Conservation (phyloP, 352 stramenopile genomes). For the Globisporangium parvum region DNA sequence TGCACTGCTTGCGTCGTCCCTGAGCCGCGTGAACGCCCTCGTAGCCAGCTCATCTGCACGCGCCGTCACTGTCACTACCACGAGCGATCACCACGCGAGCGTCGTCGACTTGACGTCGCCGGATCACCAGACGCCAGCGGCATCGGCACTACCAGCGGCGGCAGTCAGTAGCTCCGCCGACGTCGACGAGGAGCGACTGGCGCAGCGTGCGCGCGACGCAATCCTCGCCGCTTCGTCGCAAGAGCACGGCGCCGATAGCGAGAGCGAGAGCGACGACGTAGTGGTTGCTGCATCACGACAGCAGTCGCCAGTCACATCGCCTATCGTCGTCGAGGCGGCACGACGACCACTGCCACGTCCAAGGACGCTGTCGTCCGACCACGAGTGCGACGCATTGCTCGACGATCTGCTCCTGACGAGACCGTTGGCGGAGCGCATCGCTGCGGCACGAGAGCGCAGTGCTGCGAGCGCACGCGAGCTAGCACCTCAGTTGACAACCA, state of each 20-base stretch:
- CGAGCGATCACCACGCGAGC: constrained; percentile 10
- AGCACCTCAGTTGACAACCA: background rate
- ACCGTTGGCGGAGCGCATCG: constrained; percentile 10
- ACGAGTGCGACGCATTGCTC: constrained; percentile 12
- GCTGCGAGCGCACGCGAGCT: background rate
- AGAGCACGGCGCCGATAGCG: background rate
- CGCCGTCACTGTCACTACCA: too few species aligned
- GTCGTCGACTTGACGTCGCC: constrained; percentile 46
- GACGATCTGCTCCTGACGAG: constrained; percentile 5
- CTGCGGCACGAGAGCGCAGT: background rate
- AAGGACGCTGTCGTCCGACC: constrained; percentile 3
- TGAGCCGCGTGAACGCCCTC: background rate
- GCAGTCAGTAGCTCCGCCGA: too few species aligned
- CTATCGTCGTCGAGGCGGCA: too few species aligned
- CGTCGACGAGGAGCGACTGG: background rate
- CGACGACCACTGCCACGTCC: background rate
- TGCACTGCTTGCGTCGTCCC: background rate
- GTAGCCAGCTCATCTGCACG: background rate
- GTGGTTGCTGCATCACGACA: too few species aligned
- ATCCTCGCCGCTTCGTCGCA: background rate
- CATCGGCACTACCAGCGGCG: background rate
- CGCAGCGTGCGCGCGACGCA: background rate
- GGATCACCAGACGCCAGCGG: background rate
- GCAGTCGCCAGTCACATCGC: too few species aligned
- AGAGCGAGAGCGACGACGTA: background rate